Percentiles rank a stretch among this genome's conserved stretches.
Evolutionary conservation across 1,284 basidiomycete genomes (phyloP).

Genomic region (Trichosporon asahii): DNA sequence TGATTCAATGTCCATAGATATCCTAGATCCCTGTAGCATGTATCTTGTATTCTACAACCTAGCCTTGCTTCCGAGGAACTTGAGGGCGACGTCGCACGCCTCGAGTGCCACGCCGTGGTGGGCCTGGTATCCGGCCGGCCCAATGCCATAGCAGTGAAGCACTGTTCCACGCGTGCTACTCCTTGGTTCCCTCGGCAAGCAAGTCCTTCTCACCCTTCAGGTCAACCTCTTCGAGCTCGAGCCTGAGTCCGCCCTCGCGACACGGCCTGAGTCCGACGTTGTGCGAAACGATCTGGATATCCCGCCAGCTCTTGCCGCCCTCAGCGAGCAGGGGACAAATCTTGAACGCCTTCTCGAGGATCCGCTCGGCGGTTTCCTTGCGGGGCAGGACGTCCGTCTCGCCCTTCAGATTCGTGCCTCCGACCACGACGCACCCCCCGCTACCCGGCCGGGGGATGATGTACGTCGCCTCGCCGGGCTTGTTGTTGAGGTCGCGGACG

Average conservation of each 20-base stretch:
- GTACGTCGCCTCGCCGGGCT: slow-evolving; percentile 30
- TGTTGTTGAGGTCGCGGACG: slow-evolving; percentile 18
- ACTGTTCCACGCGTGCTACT: slow-evolving; percentile 50
- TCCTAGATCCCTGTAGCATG: neutral
- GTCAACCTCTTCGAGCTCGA: slow-evolving; percentile 63
- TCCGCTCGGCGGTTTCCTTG: slow-evolving; percentile 33
- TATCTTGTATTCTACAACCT: slow-evolving; percentile 12
- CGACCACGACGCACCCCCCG: slow-evolving; percentile 39
- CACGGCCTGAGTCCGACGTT: slow-evolving; percentile 68
- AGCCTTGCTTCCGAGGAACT: slow-evolving; percentile 16
- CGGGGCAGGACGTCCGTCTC: slow-evolving; percentile 39
- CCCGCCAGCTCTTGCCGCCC: slow-evolving; percentile 34
- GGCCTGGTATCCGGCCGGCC: slow-evolving; percentile 49
- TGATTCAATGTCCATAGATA: neutral
- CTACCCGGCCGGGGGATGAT: slow-evolving; percentile 51
- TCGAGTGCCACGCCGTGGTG: slow-evolving; percentile 48
- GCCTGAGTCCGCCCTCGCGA: slow-evolving; percentile 62
- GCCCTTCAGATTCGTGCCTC: slow-evolving; percentile 39
- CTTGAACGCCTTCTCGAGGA: slow-evolving; percentile 43
- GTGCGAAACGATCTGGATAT: slow-evolving; percentile 57
- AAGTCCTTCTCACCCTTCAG: slow-evolving; percentile 49
- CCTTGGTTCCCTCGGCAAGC: slow-evolving; percentile 6
- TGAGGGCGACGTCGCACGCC: slow-evolving; percentile 37
- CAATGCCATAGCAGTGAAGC: slow-evolving; percentile 68
- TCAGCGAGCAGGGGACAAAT: slow-evolving; percentile 47